Percentiles rank a stretch among this genome's conserved stretches.
Evolutionary conservation across 257 asterid genomes (phyloP).

Genomic region (Solanum ossicruentum): DNA sequence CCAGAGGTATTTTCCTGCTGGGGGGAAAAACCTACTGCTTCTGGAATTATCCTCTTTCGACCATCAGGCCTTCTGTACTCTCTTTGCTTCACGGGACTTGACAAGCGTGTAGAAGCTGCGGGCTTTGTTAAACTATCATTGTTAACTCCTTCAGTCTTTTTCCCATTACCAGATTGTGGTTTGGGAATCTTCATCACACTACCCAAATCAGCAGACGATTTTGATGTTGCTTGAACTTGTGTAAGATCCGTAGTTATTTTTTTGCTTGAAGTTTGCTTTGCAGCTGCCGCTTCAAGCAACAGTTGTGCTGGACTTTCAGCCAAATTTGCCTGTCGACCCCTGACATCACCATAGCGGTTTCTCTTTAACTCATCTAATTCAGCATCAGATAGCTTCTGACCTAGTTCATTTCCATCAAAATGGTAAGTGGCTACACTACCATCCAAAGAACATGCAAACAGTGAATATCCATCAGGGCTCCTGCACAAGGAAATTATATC

Average conservation of each 20-base stretch:
- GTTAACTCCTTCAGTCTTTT: conserved; percentile 32
- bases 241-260: conserved; percentile 22
- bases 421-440: conserved; percentile 84
- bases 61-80: conserved; percentile 96
- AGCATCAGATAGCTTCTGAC: conserved; percentile 54
- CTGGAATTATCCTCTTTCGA: conserved; percentile 96
- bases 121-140: conserved; percentile 39
- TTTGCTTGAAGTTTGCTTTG: conserved; percentile 41
- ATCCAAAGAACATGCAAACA: conserved; percentile 93
- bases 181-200: conserved; percentile 22
- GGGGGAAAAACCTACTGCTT: conserved; percentile 78
- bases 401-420: conserved; percentile 73
- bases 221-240: conserved; percentile 29
- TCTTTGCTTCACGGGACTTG: conserved; percentile 90
- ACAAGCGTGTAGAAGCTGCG: conserved; percentile 29
- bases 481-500: conserved; percentile 29
- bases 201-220: conserved; percentile 29
- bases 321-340: conserved; percentile 72
- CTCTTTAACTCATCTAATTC: conserved; percentile 81
- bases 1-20: conserved; percentile 38
- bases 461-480: conserved; percentile 97
- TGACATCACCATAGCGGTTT: conserved; percentile 79
- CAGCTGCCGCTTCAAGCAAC: conserved; percentile 78
- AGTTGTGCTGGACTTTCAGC: conserved; percentile 92
- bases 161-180: conserved; percentile 31